Evolutionary conservation across 805 yeast genomes (phyloP).

Genomic region (Kuraishia hungarica): DNA sequence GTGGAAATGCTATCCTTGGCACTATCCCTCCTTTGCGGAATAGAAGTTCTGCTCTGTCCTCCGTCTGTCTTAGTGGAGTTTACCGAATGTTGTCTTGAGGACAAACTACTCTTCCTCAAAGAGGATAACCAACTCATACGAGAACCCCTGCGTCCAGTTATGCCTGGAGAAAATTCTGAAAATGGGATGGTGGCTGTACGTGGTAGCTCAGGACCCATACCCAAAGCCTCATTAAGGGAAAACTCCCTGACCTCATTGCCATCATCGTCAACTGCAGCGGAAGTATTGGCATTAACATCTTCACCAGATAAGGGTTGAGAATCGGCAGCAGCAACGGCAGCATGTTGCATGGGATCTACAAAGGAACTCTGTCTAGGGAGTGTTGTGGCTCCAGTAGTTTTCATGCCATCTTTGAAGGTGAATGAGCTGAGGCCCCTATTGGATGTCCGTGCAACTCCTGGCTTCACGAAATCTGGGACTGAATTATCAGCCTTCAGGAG

Average conservation of each 20-base stretch:
- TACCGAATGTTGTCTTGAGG: not conserved
- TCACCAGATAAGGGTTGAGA: not conserved
- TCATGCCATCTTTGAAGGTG: not conserved
- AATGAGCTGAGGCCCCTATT: not conserved
- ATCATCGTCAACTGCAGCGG: not conserved
- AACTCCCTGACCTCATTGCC: not conserved
- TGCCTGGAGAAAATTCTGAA: not conserved
- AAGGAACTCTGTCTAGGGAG: not conserved
- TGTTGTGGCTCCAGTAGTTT: not conserved
- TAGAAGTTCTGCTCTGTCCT: not conserved
- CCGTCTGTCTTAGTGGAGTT: not conserved
- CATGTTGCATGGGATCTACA: slow-evolving; percentile 1
- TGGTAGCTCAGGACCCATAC: slow-evolving; percentile 1
- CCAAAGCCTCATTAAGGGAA: slow-evolving; percentile 1
- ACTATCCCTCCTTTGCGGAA: not conserved
- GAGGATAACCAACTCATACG: not conserved
- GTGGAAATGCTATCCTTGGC: not conserved
- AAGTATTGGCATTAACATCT: not conserved
- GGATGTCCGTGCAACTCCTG: not conserved
- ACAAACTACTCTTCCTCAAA: not conserved
- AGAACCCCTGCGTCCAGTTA: not conserved
- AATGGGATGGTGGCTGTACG: not conserved
- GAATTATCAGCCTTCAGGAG: not conserved
- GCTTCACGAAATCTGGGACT: not conserved
- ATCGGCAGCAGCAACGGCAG: not conserved